Conservation (phyloP, 768 basidiomycete species). For the Candolleomyces efflorescens region DNA sequence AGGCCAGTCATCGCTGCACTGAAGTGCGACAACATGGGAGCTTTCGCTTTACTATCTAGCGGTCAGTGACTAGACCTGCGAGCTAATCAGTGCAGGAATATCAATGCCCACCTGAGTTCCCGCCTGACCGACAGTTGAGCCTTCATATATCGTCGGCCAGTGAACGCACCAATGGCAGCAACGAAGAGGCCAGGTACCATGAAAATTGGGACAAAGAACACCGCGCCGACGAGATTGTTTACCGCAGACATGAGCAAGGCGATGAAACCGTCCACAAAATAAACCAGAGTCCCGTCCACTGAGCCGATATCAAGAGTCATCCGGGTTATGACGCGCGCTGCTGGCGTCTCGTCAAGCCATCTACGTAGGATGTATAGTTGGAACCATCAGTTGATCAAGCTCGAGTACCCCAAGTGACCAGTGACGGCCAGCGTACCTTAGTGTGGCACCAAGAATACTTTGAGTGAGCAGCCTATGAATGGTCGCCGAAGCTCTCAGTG, state of each 20-base stretch:
- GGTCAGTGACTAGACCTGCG: neutral
- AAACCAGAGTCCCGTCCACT: conserved; percentile 44
- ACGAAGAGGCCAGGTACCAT: conserved; percentile 40
- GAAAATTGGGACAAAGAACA: conserved; percentile 43
- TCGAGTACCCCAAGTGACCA: neutral
- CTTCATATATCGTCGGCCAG: conserved; percentile 41
- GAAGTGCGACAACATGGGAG: conserved; percentile 43
- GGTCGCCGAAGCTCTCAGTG: neutral
- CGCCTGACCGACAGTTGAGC: conserved; percentile 46
- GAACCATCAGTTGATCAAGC: neutral
- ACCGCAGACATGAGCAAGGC: conserved; percentile 31
- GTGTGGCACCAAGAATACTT: conserved; percentile 26
- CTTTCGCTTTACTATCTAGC: conserved; percentile 21
- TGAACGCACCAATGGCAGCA: conserved; percentile 36
- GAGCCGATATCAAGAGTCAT: conserved; percentile 63
- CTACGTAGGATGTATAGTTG: conserved; percentile 25
- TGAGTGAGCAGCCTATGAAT: neutral
- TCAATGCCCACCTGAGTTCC: conserved; percentile 35
- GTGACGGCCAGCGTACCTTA: conserved; percentile 59
- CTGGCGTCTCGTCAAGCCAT: conserved; percentile 45
- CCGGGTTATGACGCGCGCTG: conserved; percentile 55
- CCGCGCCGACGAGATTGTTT: conserved; percentile 37
- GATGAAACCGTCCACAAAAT: conserved; percentile 22
- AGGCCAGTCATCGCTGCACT: conserved; percentile 50
- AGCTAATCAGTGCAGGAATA: no score